These are phyloP conservation scores for Globisporangium abappressorium DNA, from an alignment of 352 stramenopile species.

Conservation along the genomic window DNA sequence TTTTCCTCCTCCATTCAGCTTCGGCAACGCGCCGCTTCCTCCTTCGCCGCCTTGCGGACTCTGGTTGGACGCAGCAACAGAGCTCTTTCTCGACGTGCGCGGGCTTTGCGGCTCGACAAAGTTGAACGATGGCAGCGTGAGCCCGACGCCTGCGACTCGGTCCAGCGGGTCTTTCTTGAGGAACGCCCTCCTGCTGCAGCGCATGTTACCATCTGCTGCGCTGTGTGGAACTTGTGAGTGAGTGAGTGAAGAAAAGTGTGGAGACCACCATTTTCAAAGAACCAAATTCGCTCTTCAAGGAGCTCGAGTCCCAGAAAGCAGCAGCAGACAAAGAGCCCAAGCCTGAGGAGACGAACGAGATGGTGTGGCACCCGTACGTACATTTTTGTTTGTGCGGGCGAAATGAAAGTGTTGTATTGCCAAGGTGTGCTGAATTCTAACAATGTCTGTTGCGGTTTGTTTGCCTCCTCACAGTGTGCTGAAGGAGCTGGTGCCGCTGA, in stretches of 20 bases:
- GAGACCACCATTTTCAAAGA: not conserved
- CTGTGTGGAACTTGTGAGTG: not conserved
- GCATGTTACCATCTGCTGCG: constrained; percentile 7
- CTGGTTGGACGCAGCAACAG: not conserved
- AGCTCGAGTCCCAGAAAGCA: constrained; percentile 40
- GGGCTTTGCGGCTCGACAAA: constrained; percentile 44
- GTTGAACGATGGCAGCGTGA: constrained; percentile 57
- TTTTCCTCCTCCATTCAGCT: not conserved
- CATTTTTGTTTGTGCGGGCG: not conserved
- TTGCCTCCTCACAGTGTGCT: constrained; percentile 40
- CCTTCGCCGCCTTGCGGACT: not conserved
- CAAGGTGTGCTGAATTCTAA: too few species aligned
- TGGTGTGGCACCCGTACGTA: constrained; percentile 84
- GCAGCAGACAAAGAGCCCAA: constrained; percentile 57
- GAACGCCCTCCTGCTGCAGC: constrained; percentile 5
- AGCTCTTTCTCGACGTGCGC: not conserved
- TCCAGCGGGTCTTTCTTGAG: constrained; percentile 18
- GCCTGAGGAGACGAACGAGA: constrained; percentile 59
- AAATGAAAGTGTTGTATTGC: too few species aligned
- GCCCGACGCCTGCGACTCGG: constrained; percentile 26
- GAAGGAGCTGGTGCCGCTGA: constrained; percentile 70
- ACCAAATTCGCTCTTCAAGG: constrained; percentile 35
- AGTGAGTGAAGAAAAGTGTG: not conserved
- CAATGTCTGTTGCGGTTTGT: not conserved
- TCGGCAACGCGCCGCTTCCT: not conserved